Conservation (phyloP, 2,329 filamentous ascomycete species). For the Leptodontidium sp. region DNA sequence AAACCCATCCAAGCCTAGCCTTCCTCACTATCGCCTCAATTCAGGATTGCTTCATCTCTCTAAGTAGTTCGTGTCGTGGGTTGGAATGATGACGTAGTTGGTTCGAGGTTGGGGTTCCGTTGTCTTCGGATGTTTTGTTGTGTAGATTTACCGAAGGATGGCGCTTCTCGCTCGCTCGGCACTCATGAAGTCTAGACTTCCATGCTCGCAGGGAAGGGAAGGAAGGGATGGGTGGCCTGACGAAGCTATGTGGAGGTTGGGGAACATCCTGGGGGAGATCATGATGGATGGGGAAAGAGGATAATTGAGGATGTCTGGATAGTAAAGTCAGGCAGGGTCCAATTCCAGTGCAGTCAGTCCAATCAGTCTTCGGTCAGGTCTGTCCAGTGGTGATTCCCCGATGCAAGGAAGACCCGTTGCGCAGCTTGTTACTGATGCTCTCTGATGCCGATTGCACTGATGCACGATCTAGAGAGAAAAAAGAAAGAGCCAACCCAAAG, state of each 20-base stretch:
- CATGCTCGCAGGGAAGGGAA: too few species aligned
- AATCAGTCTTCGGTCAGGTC: background rate
- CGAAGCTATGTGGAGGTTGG: background rate
- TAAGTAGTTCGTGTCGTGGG: background rate
- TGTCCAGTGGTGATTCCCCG: background rate
- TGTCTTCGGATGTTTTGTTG: slow-evolving; percentile 6
- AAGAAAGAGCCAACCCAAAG: too few species aligned
- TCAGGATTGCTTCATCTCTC: slow-evolving; percentile 31
- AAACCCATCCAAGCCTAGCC: slow-evolving; percentile 4
- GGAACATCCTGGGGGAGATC: slow-evolving; percentile 14
- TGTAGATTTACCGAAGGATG: background rate
- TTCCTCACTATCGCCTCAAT: background rate
- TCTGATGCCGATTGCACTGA: background rate
- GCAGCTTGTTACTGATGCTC: background rate
- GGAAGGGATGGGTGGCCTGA: background rate
- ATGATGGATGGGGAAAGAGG: slow-evolving; percentile 9
- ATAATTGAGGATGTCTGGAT: background rate
- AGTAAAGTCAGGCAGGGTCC: background rate
- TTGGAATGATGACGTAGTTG: slow-evolving; percentile 16
- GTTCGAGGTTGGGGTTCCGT: slow-evolving; percentile 11
- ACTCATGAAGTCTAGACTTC: too few species aligned
- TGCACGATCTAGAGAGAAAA: too few species aligned
- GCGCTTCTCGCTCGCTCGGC: background rate
- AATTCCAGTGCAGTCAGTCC: background rate
- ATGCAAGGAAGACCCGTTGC: slow-evolving; percentile 3